Base-by-base conservation (phyloP, 345 rosid species). In the Populus ilicifolia region DNA sequence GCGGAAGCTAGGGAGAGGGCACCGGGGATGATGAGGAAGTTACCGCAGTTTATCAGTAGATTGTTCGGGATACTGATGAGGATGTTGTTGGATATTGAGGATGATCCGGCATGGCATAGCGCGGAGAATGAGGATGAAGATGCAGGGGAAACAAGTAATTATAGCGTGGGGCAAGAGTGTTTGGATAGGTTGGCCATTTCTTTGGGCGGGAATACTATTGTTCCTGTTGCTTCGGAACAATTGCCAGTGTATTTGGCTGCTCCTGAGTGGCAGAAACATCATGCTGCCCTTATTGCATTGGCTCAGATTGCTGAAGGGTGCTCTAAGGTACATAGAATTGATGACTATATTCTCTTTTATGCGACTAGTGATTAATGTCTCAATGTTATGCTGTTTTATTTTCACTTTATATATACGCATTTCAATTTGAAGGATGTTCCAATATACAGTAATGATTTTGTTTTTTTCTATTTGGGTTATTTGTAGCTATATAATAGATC, bases 291-390 rank as follows among this genome's bases (percentile, higher is more conserved):
- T 80, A 90, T 96, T 82, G 97, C 98, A 0, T 93, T 96, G 69
- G 98, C 99, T 38, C 99, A 96, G 87, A 94, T 96, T 80, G 99
- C 99, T 13, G 99, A 96, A 87, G 99, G 99, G 80, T 96, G 99
- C 78, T 84, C 97, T 7, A 96, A 93, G 98, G 98, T 93, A 85
- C 72, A 43, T 17, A 7, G 48, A 36, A 48, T 9, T 10, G 29
- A 3, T 1, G 64, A 10, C 64, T 59, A n/a, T 59, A 23, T 4
- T 59, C 16, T 59, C 25, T 56, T 59, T 11, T n/a, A 11, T 3
- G 63, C 1, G 64, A 23, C 29, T 10, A 43, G 23, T 35, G 63
- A 27, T 38, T 6, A 43, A 62, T 25, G 46, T 17, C 43, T 36
- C n/a, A 48, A 38, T 72, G 2, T 29, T 8, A 50, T 54, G 18